These are phyloP conservation scores for Cinnamomum micranthum DNA, from an alignment of 164 flowering plant genomes.

Conservation along the genomic window DNA sequence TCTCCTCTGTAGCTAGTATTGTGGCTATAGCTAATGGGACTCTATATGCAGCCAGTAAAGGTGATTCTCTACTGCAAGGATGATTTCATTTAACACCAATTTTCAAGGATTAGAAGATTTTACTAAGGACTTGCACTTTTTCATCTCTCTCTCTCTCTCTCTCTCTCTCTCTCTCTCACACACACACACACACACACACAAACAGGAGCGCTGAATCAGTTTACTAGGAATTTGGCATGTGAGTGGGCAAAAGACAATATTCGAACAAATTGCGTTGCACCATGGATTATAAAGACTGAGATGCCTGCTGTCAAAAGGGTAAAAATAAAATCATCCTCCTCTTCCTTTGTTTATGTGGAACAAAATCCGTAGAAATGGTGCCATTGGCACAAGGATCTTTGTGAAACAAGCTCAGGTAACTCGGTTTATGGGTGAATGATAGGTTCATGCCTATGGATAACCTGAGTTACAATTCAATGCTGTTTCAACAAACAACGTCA, in stretches of 20 bases:
- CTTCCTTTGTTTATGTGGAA: background rate
- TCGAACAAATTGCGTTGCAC: slow-evolving; percentile 58
- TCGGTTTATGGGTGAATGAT: no score
- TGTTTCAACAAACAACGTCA: no score
- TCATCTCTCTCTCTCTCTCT: background rate
- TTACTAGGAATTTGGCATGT: slow-evolving; percentile 68
- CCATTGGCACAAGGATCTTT: background rate
- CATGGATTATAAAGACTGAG: slow-evolving; percentile 65
- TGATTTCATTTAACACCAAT: background rate
- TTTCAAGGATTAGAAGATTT: background rate
- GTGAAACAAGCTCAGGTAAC: no score
- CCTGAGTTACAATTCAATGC: no score
- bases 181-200: no score
- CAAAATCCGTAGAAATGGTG: background rate
- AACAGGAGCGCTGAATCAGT: slow-evolving; percentile 69
- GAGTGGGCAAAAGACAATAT: slow-evolving; percentile 90
- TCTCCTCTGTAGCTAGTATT: slow-evolving; percentile 36
- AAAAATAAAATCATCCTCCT: background rate
- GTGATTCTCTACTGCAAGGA: slow-evolving; percentile 9
- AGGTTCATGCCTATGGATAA: no score
- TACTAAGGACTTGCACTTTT: background rate
- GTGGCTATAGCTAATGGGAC: slow-evolving; percentile 16
- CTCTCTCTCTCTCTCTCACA: background rate
- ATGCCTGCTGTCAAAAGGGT: slow-evolving; percentile 16
- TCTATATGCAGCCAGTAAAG: slow-evolving; percentile 38